These are phyloP conservation scores for Pseudogymnoascus pannorum DNA, from an alignment of 2,329 filamentous ascomycete genomes.

Conservation along the genomic window DNA sequence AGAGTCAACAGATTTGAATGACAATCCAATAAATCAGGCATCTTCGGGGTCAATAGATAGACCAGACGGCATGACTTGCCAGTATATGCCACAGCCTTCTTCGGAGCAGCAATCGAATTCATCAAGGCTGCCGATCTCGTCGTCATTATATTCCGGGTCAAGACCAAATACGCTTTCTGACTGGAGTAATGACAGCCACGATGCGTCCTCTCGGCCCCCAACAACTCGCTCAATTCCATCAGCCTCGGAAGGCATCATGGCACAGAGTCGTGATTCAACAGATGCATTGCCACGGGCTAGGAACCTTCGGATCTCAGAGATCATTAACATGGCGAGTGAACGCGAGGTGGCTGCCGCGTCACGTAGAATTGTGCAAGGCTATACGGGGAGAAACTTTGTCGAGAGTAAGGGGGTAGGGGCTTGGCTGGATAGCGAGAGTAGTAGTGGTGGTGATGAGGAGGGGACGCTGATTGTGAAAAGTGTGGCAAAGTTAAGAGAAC, in stretches of 20 bases:
- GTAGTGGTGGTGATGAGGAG: neutral
- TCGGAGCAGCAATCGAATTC: neutral
- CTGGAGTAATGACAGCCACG: neutral
- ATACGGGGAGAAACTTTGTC: neutral
- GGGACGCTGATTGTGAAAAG: neutral
- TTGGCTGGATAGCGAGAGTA: neutral
- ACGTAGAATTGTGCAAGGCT: neutral
- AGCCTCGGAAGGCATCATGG: neutral
- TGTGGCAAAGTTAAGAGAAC: constrained; percentile 1
- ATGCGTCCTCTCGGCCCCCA: neutral
- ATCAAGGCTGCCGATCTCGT: neutral
- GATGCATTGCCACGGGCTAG: neutral
- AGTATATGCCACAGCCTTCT: neutral
- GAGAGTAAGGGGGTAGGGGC: neutral
- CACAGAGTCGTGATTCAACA: neutral
- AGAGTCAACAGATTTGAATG: neutral
- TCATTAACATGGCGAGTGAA: neutral
- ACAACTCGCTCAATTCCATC: neutral
- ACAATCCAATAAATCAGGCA: neutral
- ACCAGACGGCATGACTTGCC: neutral
- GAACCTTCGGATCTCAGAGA: neutral
- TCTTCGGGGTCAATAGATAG: neutral
- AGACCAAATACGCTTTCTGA: neutral
- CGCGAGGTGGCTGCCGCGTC: neutral
- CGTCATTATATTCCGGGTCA: neutral